These are phyloP conservation scores for Pichia sp. DNA, from an alignment of 1,139 yeast genomes.

Conservation along the genomic window DNA sequence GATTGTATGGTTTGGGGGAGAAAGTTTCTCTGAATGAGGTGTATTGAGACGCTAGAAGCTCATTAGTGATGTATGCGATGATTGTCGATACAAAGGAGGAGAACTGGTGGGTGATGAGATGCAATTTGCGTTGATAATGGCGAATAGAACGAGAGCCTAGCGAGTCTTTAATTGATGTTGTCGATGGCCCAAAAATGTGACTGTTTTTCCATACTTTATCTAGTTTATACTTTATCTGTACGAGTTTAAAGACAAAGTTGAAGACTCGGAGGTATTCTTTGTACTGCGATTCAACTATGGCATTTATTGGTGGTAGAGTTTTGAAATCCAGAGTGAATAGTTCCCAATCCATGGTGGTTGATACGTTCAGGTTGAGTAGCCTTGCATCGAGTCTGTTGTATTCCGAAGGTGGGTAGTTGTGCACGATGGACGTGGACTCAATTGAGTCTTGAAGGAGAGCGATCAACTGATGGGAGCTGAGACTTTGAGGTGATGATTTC, in stretches of 20 bases:
- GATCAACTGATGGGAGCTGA: constrained; percentile 63
- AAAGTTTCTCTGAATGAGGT: constrained; percentile 20
- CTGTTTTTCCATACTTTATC: constrained; percentile 37
- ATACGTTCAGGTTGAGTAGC: constrained; percentile 52
- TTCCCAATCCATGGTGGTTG: constrained; percentile 80
- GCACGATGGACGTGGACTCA: constrained; percentile 51
- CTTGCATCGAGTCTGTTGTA: constrained; percentile 73
- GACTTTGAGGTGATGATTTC: constrained; percentile 51
- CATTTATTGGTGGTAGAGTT: constrained; percentile 49
- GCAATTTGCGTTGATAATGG: constrained; percentile 25
- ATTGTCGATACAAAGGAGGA: constrained; percentile 39
- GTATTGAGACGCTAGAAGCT: constrained; percentile 42
- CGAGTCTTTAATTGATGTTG: neutral
- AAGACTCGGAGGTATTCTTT: constrained; percentile 73
- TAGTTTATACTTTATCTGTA: constrained; percentile 51
- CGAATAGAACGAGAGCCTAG: neutral
- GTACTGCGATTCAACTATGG: constrained; percentile 36
- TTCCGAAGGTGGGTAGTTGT: constrained; percentile 28
- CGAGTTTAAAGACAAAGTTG: constrained; percentile 77
- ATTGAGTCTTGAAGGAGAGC: constrained; percentile 62
- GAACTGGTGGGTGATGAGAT: constrained; percentile 40
- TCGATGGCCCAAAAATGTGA: neutral
- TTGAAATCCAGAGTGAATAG: constrained; percentile 84
- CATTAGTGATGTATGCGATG: constrained; percentile 38
- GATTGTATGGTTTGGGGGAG: neutral